These are phyloP conservation scores for Naganishia kalamii DNA, from an alignment of 768 basidiomycete species.

Conservation along the genomic window DNA sequence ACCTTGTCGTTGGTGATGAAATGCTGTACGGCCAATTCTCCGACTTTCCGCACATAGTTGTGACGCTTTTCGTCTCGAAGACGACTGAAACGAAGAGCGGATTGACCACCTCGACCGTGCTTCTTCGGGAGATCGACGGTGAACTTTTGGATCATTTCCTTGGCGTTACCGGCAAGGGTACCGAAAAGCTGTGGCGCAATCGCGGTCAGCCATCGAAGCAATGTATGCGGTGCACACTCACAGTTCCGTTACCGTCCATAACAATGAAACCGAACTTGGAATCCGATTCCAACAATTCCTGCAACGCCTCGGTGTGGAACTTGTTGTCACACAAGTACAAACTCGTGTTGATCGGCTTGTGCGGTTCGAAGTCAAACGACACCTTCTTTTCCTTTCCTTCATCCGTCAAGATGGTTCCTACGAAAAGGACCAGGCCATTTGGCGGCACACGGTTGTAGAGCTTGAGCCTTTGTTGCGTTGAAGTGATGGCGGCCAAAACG, in stretches of 20 bases:
- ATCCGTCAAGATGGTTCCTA: constrained; percentile 94
- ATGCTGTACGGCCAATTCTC: constrained; percentile 92
- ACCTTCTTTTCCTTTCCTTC: constrained; percentile 99
- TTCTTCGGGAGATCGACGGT: constrained; percentile 99
- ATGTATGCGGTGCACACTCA: constrained; percentile 14
- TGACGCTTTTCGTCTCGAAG: constrained; percentile 97
- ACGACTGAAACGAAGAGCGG: constrained; percentile 98
- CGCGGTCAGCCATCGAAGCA: not conserved
- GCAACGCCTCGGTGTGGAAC: constrained; percentile 96
- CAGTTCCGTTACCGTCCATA: constrained; percentile 95
- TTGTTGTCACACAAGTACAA: constrained; percentile 99
- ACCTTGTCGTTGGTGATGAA: constrained; percentile 98
- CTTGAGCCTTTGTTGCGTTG: constrained; percentile 94
- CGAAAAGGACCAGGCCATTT: constrained; percentile 94
- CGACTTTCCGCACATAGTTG: constrained; percentile 99
- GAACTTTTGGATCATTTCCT: constrained; percentile 96
- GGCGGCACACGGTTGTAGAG: constrained; percentile 93
- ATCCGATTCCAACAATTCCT: constrained; percentile 93
- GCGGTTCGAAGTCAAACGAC: constrained; percentile 95
- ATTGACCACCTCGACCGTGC: constrained; percentile 99
- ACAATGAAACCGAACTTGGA: constrained; percentile 98
- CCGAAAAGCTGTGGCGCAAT: constrained; percentile 62
- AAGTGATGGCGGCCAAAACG: constrained; percentile 94
- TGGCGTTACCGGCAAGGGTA: constrained; percentile 89
- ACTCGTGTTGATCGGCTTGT: constrained; percentile 97